These are phyloP conservation scores for Dittrichia graveolens DNA, from an alignment of 129 eudicot species.

Conservation along the genomic window DNA sequence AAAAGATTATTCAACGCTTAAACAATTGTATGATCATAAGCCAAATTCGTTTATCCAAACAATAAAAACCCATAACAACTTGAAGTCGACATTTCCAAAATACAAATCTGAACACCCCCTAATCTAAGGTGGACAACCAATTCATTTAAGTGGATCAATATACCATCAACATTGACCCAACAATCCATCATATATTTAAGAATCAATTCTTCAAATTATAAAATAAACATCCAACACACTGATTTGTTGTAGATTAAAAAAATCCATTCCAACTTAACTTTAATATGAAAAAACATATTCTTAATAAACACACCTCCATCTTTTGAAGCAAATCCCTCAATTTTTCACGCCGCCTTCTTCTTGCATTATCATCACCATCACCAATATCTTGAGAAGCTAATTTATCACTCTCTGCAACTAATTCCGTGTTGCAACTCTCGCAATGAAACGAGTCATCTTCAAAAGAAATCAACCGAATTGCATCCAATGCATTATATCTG, in stretches of 20 bases:
- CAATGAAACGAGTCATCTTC: conserved; percentile 82
- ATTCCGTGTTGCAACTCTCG: conserved; percentile 82
- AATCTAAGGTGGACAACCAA: not conserved
- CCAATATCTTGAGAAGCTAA: conserved; percentile 78
- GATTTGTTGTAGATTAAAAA: not conserved
- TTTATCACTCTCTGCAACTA: conserved; percentile 92
- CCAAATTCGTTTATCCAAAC: not conserved
- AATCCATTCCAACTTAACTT: not conserved
- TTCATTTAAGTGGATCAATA: not conserved
- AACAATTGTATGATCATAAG: not conserved
- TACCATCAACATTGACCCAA: not conserved
- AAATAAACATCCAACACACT: not conserved
- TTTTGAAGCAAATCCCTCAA: conserved; percentile 72
- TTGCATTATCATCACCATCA: conserved; percentile 94
- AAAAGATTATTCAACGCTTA: not conserved
- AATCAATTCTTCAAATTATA: not conserved
- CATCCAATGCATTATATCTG: conserved; percentile 97
- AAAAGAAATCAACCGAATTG: conserved; percentile 58
- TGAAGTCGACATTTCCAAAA: not conserved
- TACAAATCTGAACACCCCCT: not conserved
- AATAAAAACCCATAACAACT: not conserved
- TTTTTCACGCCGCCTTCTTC: conserved; percentile 79
- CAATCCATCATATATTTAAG: not conserved
- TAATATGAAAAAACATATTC: not conserved
- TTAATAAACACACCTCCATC: conserved; percentile 58